Evolutionary conservation across 192 early-diverging fungal species (phyloP).

Genomic region (Backusella australiensis): DNA sequence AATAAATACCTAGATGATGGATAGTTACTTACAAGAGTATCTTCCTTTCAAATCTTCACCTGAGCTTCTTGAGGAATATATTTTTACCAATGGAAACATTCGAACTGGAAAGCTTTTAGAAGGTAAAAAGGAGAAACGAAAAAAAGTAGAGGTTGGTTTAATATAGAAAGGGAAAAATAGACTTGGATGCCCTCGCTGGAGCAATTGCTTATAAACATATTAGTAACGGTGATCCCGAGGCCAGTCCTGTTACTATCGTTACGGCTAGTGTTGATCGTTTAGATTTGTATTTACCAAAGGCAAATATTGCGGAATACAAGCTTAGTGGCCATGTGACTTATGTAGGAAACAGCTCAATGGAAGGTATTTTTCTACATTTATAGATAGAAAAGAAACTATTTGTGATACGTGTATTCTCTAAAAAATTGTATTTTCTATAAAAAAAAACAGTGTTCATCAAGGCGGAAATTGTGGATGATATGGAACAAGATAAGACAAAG

Average conservation of each 20-base stretch:
- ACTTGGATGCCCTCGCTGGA: slow-evolving; percentile 81
- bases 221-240: slow-evolving; percentile 33
- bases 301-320: slow-evolving; percentile 65
- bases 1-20: slow-evolving; percentile 55
- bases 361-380: slow-evolving; percentile 39
- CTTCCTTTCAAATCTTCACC: slow-evolving; percentile 78
- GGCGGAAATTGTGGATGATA: background rate
- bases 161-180: slow-evolving; percentile 1
- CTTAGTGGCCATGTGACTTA: slow-evolving; percentile 82
- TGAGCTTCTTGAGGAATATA: slow-evolving; percentile 74
- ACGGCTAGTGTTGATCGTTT: slow-evolving; percentile 90
- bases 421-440: background rate
- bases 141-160: background rate
- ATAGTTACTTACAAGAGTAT: slow-evolving; percentile 75
- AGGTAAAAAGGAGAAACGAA: slow-evolving; percentile 30
- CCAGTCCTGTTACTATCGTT: slow-evolving; percentile 69
- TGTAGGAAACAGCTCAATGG: slow-evolving; percentile 90
- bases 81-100: slow-evolving; percentile 72
- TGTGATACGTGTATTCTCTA: background rate
- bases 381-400: background rate
- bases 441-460: background rate
- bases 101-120: slow-evolving; percentile 84
- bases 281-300: slow-evolving; percentile 66
- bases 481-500: background rate
- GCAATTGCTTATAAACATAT: slow-evolving; percentile 77